Evolutionary conservation across 2,329 filamentous ascomycete genomes (phyloP).

Genomic region (Calonectria montana): DNA sequence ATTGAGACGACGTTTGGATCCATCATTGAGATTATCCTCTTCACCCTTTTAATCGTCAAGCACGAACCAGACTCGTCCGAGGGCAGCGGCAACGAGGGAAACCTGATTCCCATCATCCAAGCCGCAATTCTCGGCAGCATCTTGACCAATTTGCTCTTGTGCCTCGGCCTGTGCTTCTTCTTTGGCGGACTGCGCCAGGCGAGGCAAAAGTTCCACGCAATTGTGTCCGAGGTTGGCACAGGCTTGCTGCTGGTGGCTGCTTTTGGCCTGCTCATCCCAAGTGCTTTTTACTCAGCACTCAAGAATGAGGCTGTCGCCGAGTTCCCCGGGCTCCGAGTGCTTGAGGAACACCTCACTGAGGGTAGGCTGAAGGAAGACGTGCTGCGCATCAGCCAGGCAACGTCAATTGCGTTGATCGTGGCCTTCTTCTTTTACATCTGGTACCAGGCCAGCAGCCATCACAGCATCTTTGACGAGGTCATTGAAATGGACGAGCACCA

Average conservation of each 20-base stretch:
- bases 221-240: constrained; percentile 75
- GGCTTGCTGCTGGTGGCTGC: constrained; percentile 72
- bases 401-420: constrained; percentile 69
- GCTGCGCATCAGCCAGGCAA: constrained; percentile 70
- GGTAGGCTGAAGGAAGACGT: constrained; percentile 58
- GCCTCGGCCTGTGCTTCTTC: constrained; percentile 75
- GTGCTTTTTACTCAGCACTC: constrained; percentile 50
- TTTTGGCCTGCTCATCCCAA: constrained; percentile 50
- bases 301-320: constrained; percentile 42
- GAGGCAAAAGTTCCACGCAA: constrained; percentile 71
- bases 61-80: constrained; percentile 30
- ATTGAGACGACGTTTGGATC: constrained; percentile 67
- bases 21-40: constrained; percentile 75
- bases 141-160: constrained; percentile 74
- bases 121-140: constrained; percentile 78
- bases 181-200: constrained; percentile 70
- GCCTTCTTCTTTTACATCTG: constrained; percentile 68
- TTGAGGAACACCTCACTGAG: constrained; percentile 46
- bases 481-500: constrained; percentile 60
- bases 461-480: constrained; percentile 71
- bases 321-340: constrained; percentile 31
- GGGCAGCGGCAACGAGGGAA: constrained; percentile 46
- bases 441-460: constrained; percentile 74
- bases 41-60: constrained; percentile 69
- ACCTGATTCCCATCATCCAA: constrained; percentile 70